phyloP scores from a whole-genome alignment of 1,139 yeast genomes.

The Kazachstania sp. region DNA sequence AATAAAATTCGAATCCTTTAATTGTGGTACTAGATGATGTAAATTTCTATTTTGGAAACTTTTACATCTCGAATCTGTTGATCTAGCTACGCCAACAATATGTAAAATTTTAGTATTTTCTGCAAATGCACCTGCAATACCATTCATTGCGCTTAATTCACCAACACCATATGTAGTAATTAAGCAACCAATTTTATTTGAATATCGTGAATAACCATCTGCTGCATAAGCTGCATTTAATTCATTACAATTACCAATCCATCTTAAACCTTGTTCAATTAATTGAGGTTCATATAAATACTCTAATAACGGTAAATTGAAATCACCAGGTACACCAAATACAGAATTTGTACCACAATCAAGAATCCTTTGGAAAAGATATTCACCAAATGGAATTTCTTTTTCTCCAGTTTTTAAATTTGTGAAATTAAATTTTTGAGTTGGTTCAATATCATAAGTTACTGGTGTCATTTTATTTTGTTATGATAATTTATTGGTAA shows the following conservation, averaged over 20 bases:
- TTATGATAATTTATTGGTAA: no score
- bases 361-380: slow-evolving; percentile 24
- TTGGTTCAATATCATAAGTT: neutral
- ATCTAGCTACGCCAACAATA: slow-evolving; percentile 55
- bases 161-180: slow-evolving; percentile 70
- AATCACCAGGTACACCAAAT: slow-evolving; percentile 51
- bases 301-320: slow-evolving; percentile 48
- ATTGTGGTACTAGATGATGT: slow-evolving; percentile 65
- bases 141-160: slow-evolving; percentile 60
- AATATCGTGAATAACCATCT: slow-evolving; percentile 60
- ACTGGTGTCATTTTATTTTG: slow-evolving; percentile 4
- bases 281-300: slow-evolving; percentile 36
- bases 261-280: slow-evolving; percentile 22
- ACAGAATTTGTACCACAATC: slow-evolving; percentile 27
- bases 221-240: slow-evolving; percentile 53
- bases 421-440: neutral
- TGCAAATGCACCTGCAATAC: slow-evolving; percentile 59
- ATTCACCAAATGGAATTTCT: slow-evolving; percentile 31
- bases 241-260: slow-evolving; percentile 51
- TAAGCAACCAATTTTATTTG: slow-evolving; percentile 48
- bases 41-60: slow-evolving; percentile 44
- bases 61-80: slow-evolving; percentile 32
- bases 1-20: slow-evolving; percentile 42
- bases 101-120: slow-evolving; percentile 58
- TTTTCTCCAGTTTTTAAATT: neutral